Conservation (phyloP, 345 rosid genomes). For the Erodium maritimum region DNA sequence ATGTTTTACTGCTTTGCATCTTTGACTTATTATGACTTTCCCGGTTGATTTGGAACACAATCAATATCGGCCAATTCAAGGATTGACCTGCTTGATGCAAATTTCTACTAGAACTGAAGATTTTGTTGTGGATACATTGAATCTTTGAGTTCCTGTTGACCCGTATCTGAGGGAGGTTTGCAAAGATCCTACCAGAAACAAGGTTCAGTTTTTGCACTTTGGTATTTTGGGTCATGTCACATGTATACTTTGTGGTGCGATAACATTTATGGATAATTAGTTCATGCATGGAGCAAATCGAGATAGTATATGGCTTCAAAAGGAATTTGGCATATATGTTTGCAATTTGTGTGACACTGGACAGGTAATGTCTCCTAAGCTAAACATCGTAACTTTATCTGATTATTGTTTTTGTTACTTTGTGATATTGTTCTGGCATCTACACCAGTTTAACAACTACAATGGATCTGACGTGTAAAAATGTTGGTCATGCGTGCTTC, state of each 20-base stretch:
- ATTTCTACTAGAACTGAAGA: constrained; percentile 88
- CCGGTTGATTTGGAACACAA: too few species aligned
- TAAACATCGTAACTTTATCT: too few species aligned
- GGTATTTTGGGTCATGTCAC: constrained; percentile 3
- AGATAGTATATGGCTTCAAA: constrained; percentile 88
- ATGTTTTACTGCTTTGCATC: background rate
- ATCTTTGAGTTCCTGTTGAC: constrained; percentile 76
- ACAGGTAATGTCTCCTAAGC: too few species aligned
- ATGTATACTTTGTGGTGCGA: constrained; percentile 15
- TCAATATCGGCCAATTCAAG: constrained; percentile 91
- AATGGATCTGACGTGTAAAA: too few species aligned
- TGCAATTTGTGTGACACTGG: constrained; percentile 96
- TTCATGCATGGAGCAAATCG: too few species aligned
- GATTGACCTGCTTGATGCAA: constrained; percentile 94
- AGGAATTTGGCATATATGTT: constrained; percentile 88
- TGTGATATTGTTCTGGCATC: too few species aligned
- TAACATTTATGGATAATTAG: constrained; percentile 30
- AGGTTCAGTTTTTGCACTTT: constrained; percentile 33
- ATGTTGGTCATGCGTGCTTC: too few species aligned
- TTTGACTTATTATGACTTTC: constrained; percentile 3
- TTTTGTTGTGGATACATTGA: constrained; percentile 67
- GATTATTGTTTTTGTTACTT: too few species aligned
- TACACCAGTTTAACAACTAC: too few species aligned
- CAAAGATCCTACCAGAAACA: constrained; percentile 79
- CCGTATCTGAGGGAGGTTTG: constrained; percentile 76